Conservation (phyloP, 169 alveolate species). For the Plasmodium ovale region DNA sequence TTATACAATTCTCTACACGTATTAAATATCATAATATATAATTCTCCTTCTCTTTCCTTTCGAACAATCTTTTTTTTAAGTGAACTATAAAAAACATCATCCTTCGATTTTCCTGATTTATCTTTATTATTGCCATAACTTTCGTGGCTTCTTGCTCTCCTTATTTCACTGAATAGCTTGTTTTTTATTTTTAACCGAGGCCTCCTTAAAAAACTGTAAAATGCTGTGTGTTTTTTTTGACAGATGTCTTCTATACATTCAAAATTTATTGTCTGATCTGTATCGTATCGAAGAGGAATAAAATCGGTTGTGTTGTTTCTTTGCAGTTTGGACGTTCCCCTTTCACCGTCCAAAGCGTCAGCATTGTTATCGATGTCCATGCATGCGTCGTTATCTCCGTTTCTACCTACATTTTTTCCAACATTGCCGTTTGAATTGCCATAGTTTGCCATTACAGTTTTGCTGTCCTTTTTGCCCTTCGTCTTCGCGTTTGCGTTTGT, state of each 20-base stretch:
- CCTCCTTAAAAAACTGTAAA: conserved; percentile 60
- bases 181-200: conserved; percentile 35
- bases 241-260: conserved; percentile 43
- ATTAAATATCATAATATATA: conserved; percentile 88
- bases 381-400: not conserved
- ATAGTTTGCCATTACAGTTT: not conserved
- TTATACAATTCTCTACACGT: conserved; percentile 87
- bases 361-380: conserved; percentile 1
- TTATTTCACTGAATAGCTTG: conserved; percentile 37
- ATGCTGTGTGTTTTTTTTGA: conserved; percentile 48
- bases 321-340: conserved; percentile 8
- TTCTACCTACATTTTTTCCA: not conserved
- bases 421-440: not conserved
- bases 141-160: conserved; percentile 76
- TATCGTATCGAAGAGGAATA: conserved; percentile 38
- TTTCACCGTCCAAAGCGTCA: not conserved
- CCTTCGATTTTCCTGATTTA: conserved; percentile 10
- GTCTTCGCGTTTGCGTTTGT: not conserved
- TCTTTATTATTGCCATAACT: conserved; percentile 36
- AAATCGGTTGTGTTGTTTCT: conserved; percentile 52
- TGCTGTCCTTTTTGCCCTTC: not conserved
- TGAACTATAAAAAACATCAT: conserved; percentile 37
- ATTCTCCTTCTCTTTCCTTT: conserved; percentile 87
- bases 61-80: conserved; percentile 74
- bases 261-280: conserved; percentile 65